Percentiles rank a stretch among this genome's conserved stretches.
Evolutionary conservation across 2,329 filamentous ascomycete genomes (phyloP).

Genomic region (Neofusicoccum kwambonambiense): DNA sequence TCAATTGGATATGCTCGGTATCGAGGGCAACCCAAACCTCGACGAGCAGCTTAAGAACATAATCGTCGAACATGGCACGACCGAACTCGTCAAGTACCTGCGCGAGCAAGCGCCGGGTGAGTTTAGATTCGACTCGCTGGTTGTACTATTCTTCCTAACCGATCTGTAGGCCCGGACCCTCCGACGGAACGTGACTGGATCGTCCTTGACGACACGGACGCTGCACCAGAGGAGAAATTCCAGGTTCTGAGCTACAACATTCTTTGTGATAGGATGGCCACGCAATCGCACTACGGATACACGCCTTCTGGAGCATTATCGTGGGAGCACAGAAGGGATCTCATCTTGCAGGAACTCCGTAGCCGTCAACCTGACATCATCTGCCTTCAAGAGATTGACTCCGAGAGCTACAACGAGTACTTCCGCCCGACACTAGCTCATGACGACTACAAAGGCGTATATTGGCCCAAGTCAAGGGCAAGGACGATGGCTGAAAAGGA

Average conservation of each 20-base stretch:
- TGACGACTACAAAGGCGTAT: conserved; percentile 89
- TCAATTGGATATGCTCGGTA: conserved; percentile 81
- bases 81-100: conserved; percentile 76
- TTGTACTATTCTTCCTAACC: background rate
- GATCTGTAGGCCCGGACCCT: conserved; percentile 65
- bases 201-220: conserved; percentile 61
- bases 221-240: conserved; percentile 62
- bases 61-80: conserved; percentile 84
- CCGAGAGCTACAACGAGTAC: conserved; percentile 86
- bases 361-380: conserved; percentile 82
- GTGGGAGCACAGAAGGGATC: conserved; percentile 83
- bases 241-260: conserved; percentile 94
- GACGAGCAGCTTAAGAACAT: conserved; percentile 74
- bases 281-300: conserved; percentile 81
- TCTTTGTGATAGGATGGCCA: conserved; percentile 90
- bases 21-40: conserved; percentile 86
- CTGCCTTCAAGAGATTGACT: conserved; percentile 90
- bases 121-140: conserved; percentile 34
- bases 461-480: conserved; percentile 85
- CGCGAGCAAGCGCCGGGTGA: conserved; percentile 82
- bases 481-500: conserved; percentile 91
- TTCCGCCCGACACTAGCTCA: conserved; percentile 85
- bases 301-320: conserved; percentile 76
- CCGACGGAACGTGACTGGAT: conserved; percentile 76
- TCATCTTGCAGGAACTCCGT: conserved; percentile 80